Evolutionary conservation across 805 yeast species (phyloP), one percentile per base, ranked within the genome.

Genomic region (Ogataea degrootiae): DNA sequence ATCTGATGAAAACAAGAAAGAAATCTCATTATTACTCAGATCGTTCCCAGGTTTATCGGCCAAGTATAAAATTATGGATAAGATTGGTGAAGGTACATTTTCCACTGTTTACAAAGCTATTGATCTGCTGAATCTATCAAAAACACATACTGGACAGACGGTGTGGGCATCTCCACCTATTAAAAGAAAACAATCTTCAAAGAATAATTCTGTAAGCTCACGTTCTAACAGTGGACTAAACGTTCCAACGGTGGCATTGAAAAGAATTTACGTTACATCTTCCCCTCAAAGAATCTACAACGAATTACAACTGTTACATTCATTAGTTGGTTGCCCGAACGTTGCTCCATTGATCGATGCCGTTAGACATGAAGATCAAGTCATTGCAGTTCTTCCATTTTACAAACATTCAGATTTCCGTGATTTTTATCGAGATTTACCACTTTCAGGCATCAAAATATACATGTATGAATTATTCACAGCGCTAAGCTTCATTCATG

Each of bases 331-430:
- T 0, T 81, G 84, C 52, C 72, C 78, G 0, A 80, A 83, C 52
- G 89, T 94, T 31, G 96, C 96, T 1, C 96, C 97, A 1, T 69
- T 94, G 44, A 76, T 92, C 40, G 97, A 95, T 57, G 96, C 96
- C 0, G 65, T 89, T 46, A 74, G 99, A 51, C 76, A 77, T 59
- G 87, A 87, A 58, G 99, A 94, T 65, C 98, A 94, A 69, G 95
- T 94, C 14, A 74, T 92, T 41, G 96, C 96, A 2, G 91, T 94
- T 2, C 71, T 92, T 53, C 98, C 98, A 7, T 92, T 83, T 70
- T 90, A 86, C 64, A 83, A 85, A 42, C 97, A 92, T 68, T 81
- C 89, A 11, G 97, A 94, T 61, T 94, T 90, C 67, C 75, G 97
- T 50, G 87, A 81, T 56, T 88, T 89, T 57, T 91, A 85, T 67